Evolutionary conservation across 2,329 filamentous ascomycete species (phyloP), one percentile per base, ranked within the genome.

Genomic region (Fusarium vanettenii): DNA sequence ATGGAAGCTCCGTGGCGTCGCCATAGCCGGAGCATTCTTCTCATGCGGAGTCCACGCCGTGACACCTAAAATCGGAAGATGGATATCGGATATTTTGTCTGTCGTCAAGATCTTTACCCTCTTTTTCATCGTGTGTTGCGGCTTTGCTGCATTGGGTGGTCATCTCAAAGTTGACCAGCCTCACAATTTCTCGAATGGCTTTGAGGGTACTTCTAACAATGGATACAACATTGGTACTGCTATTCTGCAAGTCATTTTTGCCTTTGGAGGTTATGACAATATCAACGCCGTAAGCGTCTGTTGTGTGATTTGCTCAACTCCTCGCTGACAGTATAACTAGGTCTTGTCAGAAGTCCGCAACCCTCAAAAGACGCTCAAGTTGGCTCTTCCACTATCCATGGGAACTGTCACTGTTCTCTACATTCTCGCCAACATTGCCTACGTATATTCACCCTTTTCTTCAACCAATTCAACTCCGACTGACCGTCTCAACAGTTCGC

Each of bases 81-180:
- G 63, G 43, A 31, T 72, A 9, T 64, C 65, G 8, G 70, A 72
- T 20, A 0, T 70, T 1, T 14, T 72, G 1, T 72, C 70, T 4
- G 39, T 57, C 6, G 60, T 72, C 35, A 72, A 72, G 27, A 41
- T 72, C 6, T 72, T 72, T 20, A 70, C 64, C 2, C 60, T 70
- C 18, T 57, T 64, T 3, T 72, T 72, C 22, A 72, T 72, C 8
- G 70, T 72, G 6, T 72, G 70, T 11, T 70, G 67, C 18, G 70
- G 67, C 22, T 72, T 72, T n/a, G 67, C 70, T 22, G 70, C 70
- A 0, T 2, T 72, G 16, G 70, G 60, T 6, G 70, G 70, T 0
- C 70, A 72, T 41, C 60, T 72, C 14, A 67, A 48, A n/a, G 41
- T 72, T 0, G 70, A 72, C 4, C 61, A 72, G 18, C 67, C 67